Evolutionary conservation across 306 rosid species (phyloP).

Genomic region (Comarum palustre): DNA sequence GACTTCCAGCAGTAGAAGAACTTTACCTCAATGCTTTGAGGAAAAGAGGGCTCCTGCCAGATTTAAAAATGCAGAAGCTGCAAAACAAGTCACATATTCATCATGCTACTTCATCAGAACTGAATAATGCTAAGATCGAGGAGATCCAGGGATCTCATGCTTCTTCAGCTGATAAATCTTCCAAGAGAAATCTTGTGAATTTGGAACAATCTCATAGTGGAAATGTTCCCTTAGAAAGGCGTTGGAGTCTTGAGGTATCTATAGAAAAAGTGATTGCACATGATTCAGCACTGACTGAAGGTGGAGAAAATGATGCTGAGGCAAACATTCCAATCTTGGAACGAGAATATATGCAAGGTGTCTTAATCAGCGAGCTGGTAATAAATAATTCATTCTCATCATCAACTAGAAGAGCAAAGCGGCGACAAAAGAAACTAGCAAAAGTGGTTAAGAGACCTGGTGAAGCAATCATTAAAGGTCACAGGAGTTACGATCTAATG

Average conservation of each 20-base stretch:
- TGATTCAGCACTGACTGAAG: conserved; percentile 49
- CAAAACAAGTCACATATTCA: conserved; percentile 63
- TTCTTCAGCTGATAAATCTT: conserved; percentile 51
- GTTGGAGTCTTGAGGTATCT: conserved; percentile 98
- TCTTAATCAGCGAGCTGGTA: conserved; percentile 83
- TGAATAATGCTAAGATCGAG: conserved; percentile 57
- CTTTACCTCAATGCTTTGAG: conserved; percentile 85
- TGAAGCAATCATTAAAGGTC: conserved; percentile 93
- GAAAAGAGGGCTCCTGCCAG: conserved; percentile 90
- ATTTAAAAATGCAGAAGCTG: conserved; percentile 60
- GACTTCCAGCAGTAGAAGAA: conserved; percentile 84
- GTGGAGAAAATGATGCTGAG: conserved; percentile 45
- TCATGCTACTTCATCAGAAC: conserved; percentile 66
- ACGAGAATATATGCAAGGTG: conserved; percentile 98
- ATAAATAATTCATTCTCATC: conserved; percentile 62
- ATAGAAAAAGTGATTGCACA: conserved; percentile 79
- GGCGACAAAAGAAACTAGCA: conserved; percentile 66
- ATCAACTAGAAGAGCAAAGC: conserved; percentile 57
- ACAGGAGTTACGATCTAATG: conserved; percentile 94
- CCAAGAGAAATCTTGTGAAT: conserved; percentile 66
- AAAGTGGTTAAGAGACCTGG: conserved; percentile 86
- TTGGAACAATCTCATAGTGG: conserved; percentile 66
- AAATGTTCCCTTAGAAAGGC: conserved; percentile 89
- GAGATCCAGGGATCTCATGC: conserved; percentile 56
- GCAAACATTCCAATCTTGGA: conserved; percentile 67